Percentiles rank a stretch among this genome's conserved stretches.
These are phyloP conservation scores for Monosporascus sp. DNA, from an alignment of 2,329 filamentous ascomycete genomes.

Conservation along the genomic window DNA sequence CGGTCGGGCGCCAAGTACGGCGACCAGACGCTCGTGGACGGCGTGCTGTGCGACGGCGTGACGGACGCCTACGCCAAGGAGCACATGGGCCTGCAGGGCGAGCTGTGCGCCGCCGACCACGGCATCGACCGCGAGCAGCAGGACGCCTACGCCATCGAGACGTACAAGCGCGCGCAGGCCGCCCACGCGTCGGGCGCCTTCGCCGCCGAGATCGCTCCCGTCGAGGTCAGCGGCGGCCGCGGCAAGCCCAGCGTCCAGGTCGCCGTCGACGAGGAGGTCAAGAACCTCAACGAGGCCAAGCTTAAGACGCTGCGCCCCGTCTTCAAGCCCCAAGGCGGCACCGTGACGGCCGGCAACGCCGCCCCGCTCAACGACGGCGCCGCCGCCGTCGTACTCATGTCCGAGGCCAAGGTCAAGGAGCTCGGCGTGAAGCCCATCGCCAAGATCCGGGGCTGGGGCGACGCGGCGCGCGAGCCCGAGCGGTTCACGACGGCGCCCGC, in stretches of 20 bases:
- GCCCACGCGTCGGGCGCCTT: conserved; percentile 81
- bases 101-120: conserved; percentile 87
- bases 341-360: conserved; percentile 92
- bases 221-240: conserved; percentile 81
- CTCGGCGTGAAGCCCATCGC: conserved; percentile 86
- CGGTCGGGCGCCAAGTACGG: conserved; percentile 91
- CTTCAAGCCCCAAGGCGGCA: conserved; percentile 74
- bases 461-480: conserved; percentile 83
- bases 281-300: conserved; percentile 85
- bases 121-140: conserved; percentile 76
- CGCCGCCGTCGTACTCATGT: conserved; percentile 86
- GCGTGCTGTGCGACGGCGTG: conserved; percentile 88
- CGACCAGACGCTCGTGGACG: conserved; percentile 82
- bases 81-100: conserved; percentile 90
- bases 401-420: conserved; percentile 89
- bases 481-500: conserved; percentile 95
- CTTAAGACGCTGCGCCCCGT: conserved; percentile 79
- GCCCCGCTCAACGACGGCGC: conserved; percentile 95
- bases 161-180: conserved; percentile 68
- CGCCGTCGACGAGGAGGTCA: conserved; percentile 88
- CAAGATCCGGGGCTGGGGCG: conserved; percentile 96
- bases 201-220: conserved; percentile 77
- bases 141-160: conserved; percentile 92
- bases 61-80: conserved; percentile 94
- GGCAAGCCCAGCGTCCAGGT: conserved; percentile 82